Evolutionary conservation across 2,329 filamentous ascomycete species (phyloP).

Genomic region (Cryphonectria nitschkei): DNA sequence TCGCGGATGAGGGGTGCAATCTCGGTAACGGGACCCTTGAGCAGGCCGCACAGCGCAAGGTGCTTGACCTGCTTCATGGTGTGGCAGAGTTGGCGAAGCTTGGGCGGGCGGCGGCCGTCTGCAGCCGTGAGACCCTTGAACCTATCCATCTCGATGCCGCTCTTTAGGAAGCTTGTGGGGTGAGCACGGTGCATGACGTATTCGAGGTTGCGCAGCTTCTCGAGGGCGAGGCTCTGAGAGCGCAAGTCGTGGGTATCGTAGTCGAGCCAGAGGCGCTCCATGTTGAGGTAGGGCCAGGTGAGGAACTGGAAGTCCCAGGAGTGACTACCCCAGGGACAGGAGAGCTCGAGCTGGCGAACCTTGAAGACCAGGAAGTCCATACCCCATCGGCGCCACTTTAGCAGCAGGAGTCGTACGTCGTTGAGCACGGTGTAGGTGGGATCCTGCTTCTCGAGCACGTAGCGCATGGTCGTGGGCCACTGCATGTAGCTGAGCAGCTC

Average conservation of each 20-base stretch:
- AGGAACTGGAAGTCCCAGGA: slow-evolving; percentile 25
- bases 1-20: slow-evolving; percentile 8
- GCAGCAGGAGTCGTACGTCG: slow-evolving; percentile 8
- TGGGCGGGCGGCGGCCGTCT: neutral
- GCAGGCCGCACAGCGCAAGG: slow-evolving; percentile 22
- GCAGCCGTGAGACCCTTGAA: slow-evolving; percentile 10
- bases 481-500: slow-evolving; percentile 10
- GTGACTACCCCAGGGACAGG: slow-evolving; percentile 16
- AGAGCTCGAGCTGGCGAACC: slow-evolving; percentile 24
- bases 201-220: slow-evolving; percentile 12
- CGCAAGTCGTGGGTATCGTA: slow-evolving; percentile 15
- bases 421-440: slow-evolving; percentile 17
- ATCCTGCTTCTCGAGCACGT: slow-evolving; percentile 17
- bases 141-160: neutral
- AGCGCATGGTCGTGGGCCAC: slow-evolving; percentile 20
- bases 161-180: neutral
- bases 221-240: slow-evolving; percentile 13
- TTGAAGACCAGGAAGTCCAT: slow-evolving; percentile 17
- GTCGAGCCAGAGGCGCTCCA: slow-evolving; percentile 27
- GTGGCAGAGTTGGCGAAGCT: slow-evolving; percentile 14
- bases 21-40: slow-evolving; percentile 20
- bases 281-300: slow-evolving; percentile 19
- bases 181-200: slow-evolving; percentile 24
- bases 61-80: slow-evolving; percentile 22
- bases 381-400: slow-evolving; percentile 10